Evolutionary conservation across 2,329 filamentous ascomycete genomes (phyloP), one percentile per base, ranked within the genome.

Genomic region (Talaromyces sp.): DNA sequence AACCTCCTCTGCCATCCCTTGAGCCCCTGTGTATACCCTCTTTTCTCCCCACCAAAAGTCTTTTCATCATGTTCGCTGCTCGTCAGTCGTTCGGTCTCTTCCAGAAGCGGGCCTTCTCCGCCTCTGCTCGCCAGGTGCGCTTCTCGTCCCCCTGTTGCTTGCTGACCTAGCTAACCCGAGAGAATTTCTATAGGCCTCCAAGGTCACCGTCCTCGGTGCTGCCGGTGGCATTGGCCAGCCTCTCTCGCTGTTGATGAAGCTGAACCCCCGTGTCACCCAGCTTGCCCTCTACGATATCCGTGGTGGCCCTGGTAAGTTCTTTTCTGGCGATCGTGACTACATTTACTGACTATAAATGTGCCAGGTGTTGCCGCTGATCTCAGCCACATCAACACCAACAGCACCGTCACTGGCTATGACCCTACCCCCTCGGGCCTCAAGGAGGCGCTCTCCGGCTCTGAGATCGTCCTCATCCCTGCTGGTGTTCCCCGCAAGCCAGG

Each of bases 341-440:
- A 41, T 31, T 64, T 55, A 57, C 62, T 57, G 11, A 43, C 43
- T 55, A 59, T 66, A 71, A 52, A 70, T 65, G 59, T 52, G 65
- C 43, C 70, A 95, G 93, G 93, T 89, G 95, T 99, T 80, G 95
- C 93, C 71, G 95, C 95, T 77, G 95, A 99, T 81, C 87, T 99
- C 80, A 90, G 90, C 75, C 95, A 99, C 85, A 92, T 99, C 87
- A 98, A 98, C 89, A 97, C 93, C 81, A 96, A 96, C 88, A 93
- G 90, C 83, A 88, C 80, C 71, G 93, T 98, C 80, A 93, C 85
- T 73, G 95, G 95, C 76, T 96, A 93, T 80, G 88, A 92, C 69
- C 85, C 92, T 68, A 89, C 84, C 66, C 82, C 89, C 65, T 82
- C 84, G 62, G 91, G 91, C 73, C 89, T 98, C 65, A 85, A 85